Evolutionary conservation across 106 monocot species (phyloP).

Genomic region (Acorus gramineus): DNA sequence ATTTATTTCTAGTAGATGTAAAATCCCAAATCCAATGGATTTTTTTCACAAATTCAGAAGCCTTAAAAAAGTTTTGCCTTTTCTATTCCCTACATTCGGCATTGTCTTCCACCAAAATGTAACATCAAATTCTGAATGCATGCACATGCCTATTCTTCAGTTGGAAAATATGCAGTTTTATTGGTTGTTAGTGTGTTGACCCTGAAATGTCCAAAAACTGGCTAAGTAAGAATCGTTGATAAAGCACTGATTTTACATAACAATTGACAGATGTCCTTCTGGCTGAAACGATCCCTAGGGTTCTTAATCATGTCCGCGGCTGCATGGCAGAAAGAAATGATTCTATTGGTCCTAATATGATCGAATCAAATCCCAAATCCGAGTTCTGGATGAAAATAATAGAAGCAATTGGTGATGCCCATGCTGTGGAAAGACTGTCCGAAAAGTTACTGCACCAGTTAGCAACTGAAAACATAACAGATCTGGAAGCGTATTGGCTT

Average conservation of each 20-base stretch:
- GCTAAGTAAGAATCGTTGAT: not conserved
- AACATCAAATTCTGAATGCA: too few relatives aligned
- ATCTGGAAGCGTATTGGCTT: constrained; percentile 75
- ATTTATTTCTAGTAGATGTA: too few relatives aligned
- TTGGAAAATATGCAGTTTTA: too few relatives aligned
- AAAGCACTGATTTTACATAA: not conserved
- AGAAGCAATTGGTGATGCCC: constrained; percentile 57
- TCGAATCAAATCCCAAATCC: constrained; percentile 36
- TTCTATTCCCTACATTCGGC: too few relatives aligned
- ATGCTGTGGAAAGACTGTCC: constrained; percentile 68
- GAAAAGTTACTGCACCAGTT: constrained; percentile 67
- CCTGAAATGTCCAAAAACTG: too few relatives aligned
- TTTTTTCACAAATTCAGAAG: too few relatives aligned
- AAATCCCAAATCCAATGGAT: too few relatives aligned
- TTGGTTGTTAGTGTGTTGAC: too few relatives aligned
- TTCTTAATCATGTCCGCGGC: constrained; percentile 40
- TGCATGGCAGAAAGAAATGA: constrained; percentile 26
- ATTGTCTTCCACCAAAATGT: too few relatives aligned
- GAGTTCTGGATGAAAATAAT: constrained; percentile 67
- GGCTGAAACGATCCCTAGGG: constrained; percentile 36
- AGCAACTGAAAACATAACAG: constrained; percentile 33
- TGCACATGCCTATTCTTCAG: too few relatives aligned
- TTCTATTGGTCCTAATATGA: constrained; percentile 10
- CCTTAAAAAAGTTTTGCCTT: too few relatives aligned
- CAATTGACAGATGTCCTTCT: constrained; percentile 55